A percentile compares a stretch with the other conserved stretches of the same genome.
phyloP scores from a whole-genome alignment of 257 asterid genomes.

The Solanum chaucha region DNA sequence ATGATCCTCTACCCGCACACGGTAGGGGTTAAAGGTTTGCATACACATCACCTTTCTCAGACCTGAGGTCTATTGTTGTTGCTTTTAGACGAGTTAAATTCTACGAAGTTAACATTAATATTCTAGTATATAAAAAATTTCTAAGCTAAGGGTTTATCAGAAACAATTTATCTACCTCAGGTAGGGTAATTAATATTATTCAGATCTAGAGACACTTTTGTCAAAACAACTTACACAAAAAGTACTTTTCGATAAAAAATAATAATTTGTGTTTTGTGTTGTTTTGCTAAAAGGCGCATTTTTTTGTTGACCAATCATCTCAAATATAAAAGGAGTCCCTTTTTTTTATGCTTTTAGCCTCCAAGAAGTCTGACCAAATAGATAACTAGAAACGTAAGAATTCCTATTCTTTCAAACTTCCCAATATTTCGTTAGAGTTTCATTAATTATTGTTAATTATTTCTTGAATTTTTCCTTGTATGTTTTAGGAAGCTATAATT shows the following conservation, averaged over 20 bases:
- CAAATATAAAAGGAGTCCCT: neutral
- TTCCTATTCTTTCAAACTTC: neutral
- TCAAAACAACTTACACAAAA: neutral
- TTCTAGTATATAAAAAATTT: too few species aligned
- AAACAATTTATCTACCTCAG: neutral
- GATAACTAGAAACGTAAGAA: neutral
- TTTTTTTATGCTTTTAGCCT: neutral
- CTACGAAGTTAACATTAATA: neutral
- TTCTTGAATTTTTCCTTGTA: neutral
- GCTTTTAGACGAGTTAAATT: neutral
- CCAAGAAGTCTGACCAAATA: neutral
- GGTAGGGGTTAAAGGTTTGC: neutral
- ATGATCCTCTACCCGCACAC: neutral
- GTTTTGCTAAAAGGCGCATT: neutral
- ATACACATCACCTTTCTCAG: neutral
- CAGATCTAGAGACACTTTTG: neutral
- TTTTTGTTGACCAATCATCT: neutral
- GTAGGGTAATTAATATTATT: neutral
- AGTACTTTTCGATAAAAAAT: too few species aligned
- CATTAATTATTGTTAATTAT: neutral
- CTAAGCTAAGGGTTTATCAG: too few species aligned
- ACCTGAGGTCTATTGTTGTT: neutral
- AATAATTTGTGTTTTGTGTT: neutral
- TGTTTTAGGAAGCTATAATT: neutral
- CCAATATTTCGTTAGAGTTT: too few species aligned